phyloP scores from a whole-genome alignment of 78 protist species.

The Protostelium mycophagum region DNA sequence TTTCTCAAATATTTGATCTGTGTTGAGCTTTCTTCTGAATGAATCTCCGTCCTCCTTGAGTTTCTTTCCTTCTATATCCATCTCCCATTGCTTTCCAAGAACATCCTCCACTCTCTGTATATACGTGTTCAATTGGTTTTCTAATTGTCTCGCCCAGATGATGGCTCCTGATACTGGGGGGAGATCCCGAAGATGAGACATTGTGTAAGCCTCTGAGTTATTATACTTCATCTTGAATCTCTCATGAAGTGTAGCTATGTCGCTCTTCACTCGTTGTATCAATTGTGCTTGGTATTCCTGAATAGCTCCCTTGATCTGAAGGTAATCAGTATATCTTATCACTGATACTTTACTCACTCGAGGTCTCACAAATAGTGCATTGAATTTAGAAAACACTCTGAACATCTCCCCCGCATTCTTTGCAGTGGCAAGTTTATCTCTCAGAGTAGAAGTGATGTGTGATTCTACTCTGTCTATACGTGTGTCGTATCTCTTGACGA shows the following conservation, averaged over 20 bases:
- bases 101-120: conserved; percentile 85
- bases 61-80: conserved; percentile 76
- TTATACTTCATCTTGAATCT: conserved; percentile 69
- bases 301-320: conserved; percentile 64
- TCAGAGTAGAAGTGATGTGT: conserved; percentile 62
- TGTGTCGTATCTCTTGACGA: conserved; percentile 53
- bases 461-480: conserved; percentile 80
- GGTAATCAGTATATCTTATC: not conserved
- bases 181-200: conserved; percentile 77
- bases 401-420: conserved; percentile 87
- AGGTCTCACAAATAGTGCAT: conserved; percentile 74
- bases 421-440: conserved; percentile 83
- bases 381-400: conserved; percentile 80
- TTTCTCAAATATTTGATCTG: conserved; percentile 53
- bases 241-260: conserved; percentile 78
- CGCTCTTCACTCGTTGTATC: conserved; percentile 81
- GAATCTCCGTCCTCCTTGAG: conserved; percentile 57
- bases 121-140: conserved; percentile 80
- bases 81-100: conserved; percentile 85
- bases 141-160: conserved; percentile 89
- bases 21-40: conserved; percentile 64
- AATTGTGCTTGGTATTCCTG: conserved; percentile 84
- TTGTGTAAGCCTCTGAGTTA: conserved; percentile 66
- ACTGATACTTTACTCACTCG: conserved; percentile 42
- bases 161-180: conserved; percentile 84